These are phyloP conservation scores for Sclerotinia glacialis DNA, from an alignment of 2,329 filamentous ascomycete genomes.

Conservation along the genomic window DNA sequence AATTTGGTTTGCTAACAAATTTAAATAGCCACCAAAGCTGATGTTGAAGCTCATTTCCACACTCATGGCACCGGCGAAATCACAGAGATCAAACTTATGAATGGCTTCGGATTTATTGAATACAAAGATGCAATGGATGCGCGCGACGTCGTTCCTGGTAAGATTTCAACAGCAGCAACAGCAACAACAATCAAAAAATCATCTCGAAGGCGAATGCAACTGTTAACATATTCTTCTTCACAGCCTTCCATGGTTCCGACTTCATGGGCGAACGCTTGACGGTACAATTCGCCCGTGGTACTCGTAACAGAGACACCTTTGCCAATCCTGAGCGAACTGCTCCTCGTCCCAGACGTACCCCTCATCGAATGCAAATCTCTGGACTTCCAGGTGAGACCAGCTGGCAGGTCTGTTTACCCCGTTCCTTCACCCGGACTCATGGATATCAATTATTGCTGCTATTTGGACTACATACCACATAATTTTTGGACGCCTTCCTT, in stretches of 20 bases:
- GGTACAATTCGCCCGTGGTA: constrained; percentile 95
- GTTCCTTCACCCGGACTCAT: constrained; percentile 50
- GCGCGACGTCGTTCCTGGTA: constrained; percentile 96
- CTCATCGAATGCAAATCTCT: constrained; percentile 95
- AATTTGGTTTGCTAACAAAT: background rate
- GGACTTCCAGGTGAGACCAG: constrained; percentile 97
- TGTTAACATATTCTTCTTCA: constrained; percentile 28
- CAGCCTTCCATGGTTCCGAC: constrained; percentile 79
- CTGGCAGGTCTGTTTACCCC: constrained; percentile 96
- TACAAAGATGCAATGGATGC: constrained; percentile 99
- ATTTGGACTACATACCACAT: constrained; percentile 40
- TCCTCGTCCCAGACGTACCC: constrained; percentile 86
- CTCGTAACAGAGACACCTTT: constrained; percentile 65
- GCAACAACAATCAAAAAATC: constrained; percentile 23
- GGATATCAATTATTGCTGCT: constrained; percentile 41
- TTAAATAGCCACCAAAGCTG: constrained; percentile 81
- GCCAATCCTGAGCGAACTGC: constrained; percentile 60
- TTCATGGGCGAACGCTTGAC: constrained; percentile 98
- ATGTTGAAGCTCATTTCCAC: constrained; percentile 93
- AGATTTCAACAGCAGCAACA: constrained; percentile 38
- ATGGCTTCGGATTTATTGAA: constrained; percentile 99
- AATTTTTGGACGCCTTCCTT: constrained; percentile 39
- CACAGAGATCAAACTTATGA: constrained; percentile 99
- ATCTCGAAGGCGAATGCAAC: constrained; percentile 17
- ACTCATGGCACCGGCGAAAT: constrained; percentile 96